Evolutionary conservation across 1,284 basidiomycete genomes (phyloP).

Genomic region (Waitea zeae): DNA sequence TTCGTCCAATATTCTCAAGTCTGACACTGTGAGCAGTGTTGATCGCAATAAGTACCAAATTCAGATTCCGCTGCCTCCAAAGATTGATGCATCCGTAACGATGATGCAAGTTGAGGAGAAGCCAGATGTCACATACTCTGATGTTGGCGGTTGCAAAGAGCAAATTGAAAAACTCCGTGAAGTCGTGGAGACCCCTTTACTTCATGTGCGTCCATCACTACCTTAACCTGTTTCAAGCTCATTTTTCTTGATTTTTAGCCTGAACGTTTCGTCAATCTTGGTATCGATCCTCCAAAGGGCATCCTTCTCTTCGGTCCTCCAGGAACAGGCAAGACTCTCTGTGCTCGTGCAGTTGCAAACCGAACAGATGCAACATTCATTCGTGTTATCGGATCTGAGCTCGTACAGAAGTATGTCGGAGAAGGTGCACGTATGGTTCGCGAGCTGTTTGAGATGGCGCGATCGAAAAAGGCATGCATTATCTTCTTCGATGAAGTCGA

Average conservation of each 20-base stretch:
- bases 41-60: conserved; percentile 97
- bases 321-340: conserved; percentile 97
- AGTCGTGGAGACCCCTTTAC: conserved; percentile 94
- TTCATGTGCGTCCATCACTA: conserved; percentile 47
- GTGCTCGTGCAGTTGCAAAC: conserved; percentile 96
- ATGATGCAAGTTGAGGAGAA: conserved; percentile 99
- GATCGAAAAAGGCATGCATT: conserved; percentile 98
- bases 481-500: conserved; percentile 99
- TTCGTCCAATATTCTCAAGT: conserved; percentile 2
- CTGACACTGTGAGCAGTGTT: conserved; percentile 36
- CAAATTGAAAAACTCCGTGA: conserved; percentile 99
- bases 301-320: conserved; percentile 94
- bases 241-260: conserved; percentile 51
- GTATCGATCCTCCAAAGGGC: conserved; percentile 98
- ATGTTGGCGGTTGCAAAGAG: conserved; percentile 98
- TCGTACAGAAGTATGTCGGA: conserved; percentile 99
- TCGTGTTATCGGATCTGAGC: conserved; percentile 95
- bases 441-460: conserved; percentile 98
- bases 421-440: conserved; percentile 99
- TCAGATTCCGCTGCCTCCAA: conserved; percentile 98
- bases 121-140: conserved; percentile 96
- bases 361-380: conserved; percentile 99
- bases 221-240: conserved; percentile 1
- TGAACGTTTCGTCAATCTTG: conserved; percentile 93
- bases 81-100: conserved; percentile 98